phyloP scores from a whole-genome alignment of 176 grass and related monocot species.

The Zoysia japonica region DNA sequence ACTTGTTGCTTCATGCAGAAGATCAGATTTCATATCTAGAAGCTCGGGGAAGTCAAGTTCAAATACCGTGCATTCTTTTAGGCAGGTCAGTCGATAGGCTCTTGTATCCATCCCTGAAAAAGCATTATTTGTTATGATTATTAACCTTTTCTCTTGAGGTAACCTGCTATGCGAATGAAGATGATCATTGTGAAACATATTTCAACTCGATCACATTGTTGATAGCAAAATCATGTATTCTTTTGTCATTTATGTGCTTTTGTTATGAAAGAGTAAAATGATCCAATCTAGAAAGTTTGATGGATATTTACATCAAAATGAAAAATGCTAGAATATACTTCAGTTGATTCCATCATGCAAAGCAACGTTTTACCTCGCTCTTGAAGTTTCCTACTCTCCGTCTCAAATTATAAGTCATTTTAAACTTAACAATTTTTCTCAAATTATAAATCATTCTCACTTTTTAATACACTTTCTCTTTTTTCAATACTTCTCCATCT shows the following conservation, averaged over 20 bases:
- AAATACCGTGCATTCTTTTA: conserved; percentile 74
- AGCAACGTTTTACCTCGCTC: not conserved
- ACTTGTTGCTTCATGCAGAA: conserved; percentile 65
- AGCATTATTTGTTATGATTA: conserved; percentile 12
- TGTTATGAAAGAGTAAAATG: not conserved
- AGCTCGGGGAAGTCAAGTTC: conserved; percentile 90
- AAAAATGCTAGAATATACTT: not conserved
- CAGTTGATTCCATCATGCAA: not conserved
- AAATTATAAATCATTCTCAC: too few species aligned
- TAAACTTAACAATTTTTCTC: too few species aligned
- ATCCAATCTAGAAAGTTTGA: not conserved
- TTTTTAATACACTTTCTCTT: too few species aligned
- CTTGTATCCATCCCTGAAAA: conserved; percentile 89
- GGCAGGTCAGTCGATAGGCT: conserved; percentile 75
- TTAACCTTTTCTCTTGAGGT: not conserved
- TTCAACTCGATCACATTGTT: conserved; percentile 2
- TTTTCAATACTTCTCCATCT: too few species aligned
- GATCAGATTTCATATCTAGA: conserved; percentile 66
- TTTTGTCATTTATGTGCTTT: not conserved
- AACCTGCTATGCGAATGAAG: conserved; percentile 15
- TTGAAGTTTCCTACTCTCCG: not conserved
- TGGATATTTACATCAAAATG: not conserved
- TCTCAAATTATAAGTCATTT: too few species aligned
- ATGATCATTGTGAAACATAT: conserved; percentile 10
- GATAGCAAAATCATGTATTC: not conserved